Base-by-base conservation (phyloP, 805 yeast species). In the Lachancea waltii region DNA sequence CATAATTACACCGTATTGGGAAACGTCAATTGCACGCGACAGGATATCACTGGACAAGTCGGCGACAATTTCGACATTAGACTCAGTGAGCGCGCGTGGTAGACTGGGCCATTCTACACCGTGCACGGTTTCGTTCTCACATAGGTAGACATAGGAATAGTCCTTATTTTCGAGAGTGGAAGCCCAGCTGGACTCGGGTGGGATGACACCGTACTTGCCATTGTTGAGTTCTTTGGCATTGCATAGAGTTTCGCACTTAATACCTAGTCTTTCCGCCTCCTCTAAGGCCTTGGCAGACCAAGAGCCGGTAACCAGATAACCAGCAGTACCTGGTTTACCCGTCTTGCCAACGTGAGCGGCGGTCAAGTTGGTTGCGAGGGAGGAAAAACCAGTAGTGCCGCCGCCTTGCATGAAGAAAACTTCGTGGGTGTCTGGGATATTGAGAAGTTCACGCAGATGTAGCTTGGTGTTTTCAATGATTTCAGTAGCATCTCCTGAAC, bases 361-460 rank as follows among this genome's bases (percentile, higher is more conserved):
- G 44, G 82, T 60, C 62, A 92, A 60, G 59, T 89, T 90, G 51
- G 89, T 77, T 8, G 85, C 86, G 33, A 85, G 71, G 4, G 95
- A 78, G 3, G 97, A 84, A 51, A 92, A 92, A 5, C 96, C 97
- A 21, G 87, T 82, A 36, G 97, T 90, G 43, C 97, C 98, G 46
- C 99, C 98, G 48, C 98, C 97, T 68, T 92, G 99, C 65, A 90
- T 63, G 66, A 90, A 92, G 59, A 92, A 81, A 2, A 90, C 90
- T 61, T 87, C 97, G 60, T 92, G 95, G 22, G 95, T 81, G 43
- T 85, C 95, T 22, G 97, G 97, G 35, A 92, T 77, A 42, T 69
- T 56, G 58, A 87, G 64, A 39, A 92, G 65, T 54, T 83, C 65
- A 27, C 54, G 67, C 54, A 92, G 66, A 53, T 81, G 75, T 29